Evolutionary conservation across 2,329 filamentous ascomycete genomes (phyloP), one percentile per base, ranked within the genome.

Genomic region (Sclerotinia sclerotiorum): DNA sequence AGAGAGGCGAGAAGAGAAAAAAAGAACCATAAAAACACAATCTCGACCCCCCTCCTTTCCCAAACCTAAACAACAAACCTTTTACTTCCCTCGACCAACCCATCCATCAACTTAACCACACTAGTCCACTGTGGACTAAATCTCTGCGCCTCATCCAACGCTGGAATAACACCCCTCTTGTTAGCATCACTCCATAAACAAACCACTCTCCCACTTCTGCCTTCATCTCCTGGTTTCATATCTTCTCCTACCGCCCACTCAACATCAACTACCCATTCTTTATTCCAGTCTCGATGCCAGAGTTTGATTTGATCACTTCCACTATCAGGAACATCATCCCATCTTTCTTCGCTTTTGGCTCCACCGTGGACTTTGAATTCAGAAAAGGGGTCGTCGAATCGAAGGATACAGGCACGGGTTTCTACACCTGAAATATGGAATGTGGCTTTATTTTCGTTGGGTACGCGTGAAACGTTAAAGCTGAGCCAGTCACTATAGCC

Each of bases 181-280:
- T 97, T 97, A 56, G 87, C 88, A 80, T 99, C 95, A 74, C 90
- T 93, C 93, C 94, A 98, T 44, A 91, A 82, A 79, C 95, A 98
- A 21, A 89, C 84, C 1, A 94, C 87, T 46, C 81, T 84, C 1
- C 93, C 91, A 71, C 83, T 84, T 46, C 93, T 75, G 24, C 79
- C 78, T 69, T 79, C 74, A 19, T 78, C 79, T 65, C 77, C 73
- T 49, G 75, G 75, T 21, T 75, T 71, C 52, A 78, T 75, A 63
- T 73, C 71, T 32, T 74, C 75, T 3, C 67, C 73, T 7, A 73
- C 69, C 1, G 72, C 72, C 89, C 90, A 93, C 67, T 86, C 83
- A 2, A 95, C 84, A 73, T 91, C 87, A 5, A 79, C 89, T 21
- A 84, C 84, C 92, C 94, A 97, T 3, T 85, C 84, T 39, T 87